Percentiles rank a stretch among this genome's conserved stretches.
These are phyloP conservation scores for Cylindrodendrum hubeiense DNA, from an alignment of 2,329 filamentous ascomycete genomes.

Conservation along the genomic window DNA sequence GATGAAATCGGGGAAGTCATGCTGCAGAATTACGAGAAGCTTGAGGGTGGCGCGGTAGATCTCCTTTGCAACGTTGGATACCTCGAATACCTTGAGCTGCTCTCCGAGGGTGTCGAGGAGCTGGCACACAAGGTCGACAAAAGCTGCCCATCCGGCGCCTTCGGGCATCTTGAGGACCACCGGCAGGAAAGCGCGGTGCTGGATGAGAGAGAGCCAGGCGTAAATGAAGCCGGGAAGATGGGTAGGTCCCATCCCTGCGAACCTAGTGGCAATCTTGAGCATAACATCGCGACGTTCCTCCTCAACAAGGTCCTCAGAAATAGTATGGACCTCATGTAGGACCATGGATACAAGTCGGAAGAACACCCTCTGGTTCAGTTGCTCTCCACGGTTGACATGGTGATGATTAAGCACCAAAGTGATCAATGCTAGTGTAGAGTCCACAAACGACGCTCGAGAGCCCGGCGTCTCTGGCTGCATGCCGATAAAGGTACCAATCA, in stretches of 20 bases:
- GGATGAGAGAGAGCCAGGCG: slow-evolving; percentile 84
- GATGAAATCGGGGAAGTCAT: slow-evolving; percentile 95
- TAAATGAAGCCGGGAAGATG: slow-evolving; percentile 87
- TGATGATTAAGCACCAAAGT: slow-evolving; percentile 88
- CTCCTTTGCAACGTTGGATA: slow-evolving; percentile 79
- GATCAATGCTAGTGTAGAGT: slow-evolving; percentile 82
- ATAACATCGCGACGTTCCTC: slow-evolving; percentile 77
- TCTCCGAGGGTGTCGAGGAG: slow-evolving; percentile 82
- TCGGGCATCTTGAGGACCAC: slow-evolving; percentile 77
- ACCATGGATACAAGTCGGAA: slow-evolving; percentile 89
- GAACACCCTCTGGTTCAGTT: slow-evolving; percentile 90
- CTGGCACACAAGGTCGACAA: slow-evolving; percentile 79
- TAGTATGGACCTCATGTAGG: slow-evolving; percentile 77
- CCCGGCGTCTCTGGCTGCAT: slow-evolving; percentile 75
- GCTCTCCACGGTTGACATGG: slow-evolving; percentile 82
- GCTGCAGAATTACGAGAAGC: slow-evolving; percentile 86
- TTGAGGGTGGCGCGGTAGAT: slow-evolving; percentile 88
- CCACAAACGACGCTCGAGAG: slow-evolving; percentile 78
- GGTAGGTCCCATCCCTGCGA: slow-evolving; percentile 80
- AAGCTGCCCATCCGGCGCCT: slow-evolving; percentile 80
- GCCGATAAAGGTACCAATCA: slow-evolving; percentile 81
- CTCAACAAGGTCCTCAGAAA: slow-evolving; percentile 69
- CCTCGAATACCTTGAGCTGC: slow-evolving; percentile 79
- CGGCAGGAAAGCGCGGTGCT: slow-evolving; percentile 88
- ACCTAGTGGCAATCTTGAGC: slow-evolving; percentile 76